Evolutionary conservation across 1,284 basidiomycete species (phyloP).

Genomic region (Trichosporon sp.): DNA sequence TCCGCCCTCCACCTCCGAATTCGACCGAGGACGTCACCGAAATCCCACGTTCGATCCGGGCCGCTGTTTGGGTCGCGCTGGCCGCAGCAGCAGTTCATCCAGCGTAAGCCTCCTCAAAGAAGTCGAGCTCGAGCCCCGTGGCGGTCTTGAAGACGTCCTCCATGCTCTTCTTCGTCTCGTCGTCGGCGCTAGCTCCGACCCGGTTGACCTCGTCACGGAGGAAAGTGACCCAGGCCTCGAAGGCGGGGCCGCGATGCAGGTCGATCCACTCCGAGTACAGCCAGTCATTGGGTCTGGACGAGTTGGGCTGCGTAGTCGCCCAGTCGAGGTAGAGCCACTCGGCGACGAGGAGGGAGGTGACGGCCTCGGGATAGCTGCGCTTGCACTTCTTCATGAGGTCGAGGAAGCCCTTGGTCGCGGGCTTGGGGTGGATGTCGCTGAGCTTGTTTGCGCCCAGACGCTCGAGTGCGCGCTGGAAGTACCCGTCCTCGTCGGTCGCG

Average conservation of each 20-base stretch:
- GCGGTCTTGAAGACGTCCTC: conserved; percentile 25
- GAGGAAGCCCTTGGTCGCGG: conserved; percentile 22
- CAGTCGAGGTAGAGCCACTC: conserved; percentile 37
- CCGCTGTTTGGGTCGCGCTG: neutral
- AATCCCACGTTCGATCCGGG: neutral
- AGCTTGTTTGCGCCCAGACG: conserved; percentile 17
- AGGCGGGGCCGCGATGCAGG: conserved; percentile 29
- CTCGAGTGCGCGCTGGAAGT: conserved; percentile 30
- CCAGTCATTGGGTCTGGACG: conserved; percentile 23
- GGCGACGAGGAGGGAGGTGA: conserved; percentile 32
- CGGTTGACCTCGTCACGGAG: conserved; percentile 29
- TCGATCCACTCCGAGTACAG: conserved; percentile 34
- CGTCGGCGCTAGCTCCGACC: conserved; percentile 19
- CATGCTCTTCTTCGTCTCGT: conserved; percentile 14
- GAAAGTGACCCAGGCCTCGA: conserved; percentile 29
- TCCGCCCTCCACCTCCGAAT: neutral
- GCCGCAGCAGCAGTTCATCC: neutral
- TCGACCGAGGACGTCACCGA: conserved; percentile 9
- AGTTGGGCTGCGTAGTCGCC: conserved; percentile 12
- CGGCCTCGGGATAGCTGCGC: conserved; percentile 23
- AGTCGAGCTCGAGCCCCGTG: conserved; percentile 27
- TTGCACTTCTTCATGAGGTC: conserved; percentile 25
- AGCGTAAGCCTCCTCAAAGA: conserved; percentile 29
- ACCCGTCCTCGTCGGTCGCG: conserved; percentile 31
- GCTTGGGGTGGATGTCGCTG: neutral